Base-by-base conservation (phyloP, 257 asterid genomes). In the Nicotiana paniculata region DNA sequence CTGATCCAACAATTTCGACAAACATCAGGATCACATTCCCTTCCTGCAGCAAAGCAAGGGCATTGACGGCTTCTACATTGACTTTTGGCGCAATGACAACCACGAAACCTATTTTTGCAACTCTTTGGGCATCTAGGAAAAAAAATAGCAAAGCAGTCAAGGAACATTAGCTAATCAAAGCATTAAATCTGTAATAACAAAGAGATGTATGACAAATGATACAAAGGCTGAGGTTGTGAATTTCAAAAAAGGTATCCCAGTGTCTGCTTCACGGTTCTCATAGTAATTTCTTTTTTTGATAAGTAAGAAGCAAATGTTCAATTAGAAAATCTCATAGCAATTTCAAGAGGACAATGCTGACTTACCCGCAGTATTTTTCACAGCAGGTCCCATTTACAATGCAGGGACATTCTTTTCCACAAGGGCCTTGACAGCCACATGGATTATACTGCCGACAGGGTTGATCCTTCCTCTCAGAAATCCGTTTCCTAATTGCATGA, bases 51-150 rank as follows among this genome's bases (percentile, higher is more conserved):
- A 90, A 94, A 96, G 83, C 99, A 96, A 15, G 99, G 99, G 81
- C 99, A 96, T 81, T 93, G 97, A 81, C 98, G 97, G 86, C 98
- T 94, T 83, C 98, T 91, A 80, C 99, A 96, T 90, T 96, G 98
- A 90, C 98, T 94, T 89, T 96, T 96, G 77, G 99, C 97, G 84
- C 99, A 96, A 83, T 96, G 99, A 88, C 99, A 96, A 72, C 99
- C 99, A 86, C 98, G 92, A 86, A 94, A 96, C 64, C 98, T 91
- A 82, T 94, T 93, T 90, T 91, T 94, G 93, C 99, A 96, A 86
- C 86, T 93, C 92, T 92, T 94, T 82, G 97, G 92, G 84, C 99
- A 96, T 84, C 99, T 96, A 86, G 85, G 67, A 83, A 30, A 61
- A 82, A 75, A 83, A 80, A 67, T 79, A 81, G 74, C 79, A 81